Base-by-base conservation (phyloP, 805 yeast genomes). In the Scheffersomyces ergatensis region DNA sequence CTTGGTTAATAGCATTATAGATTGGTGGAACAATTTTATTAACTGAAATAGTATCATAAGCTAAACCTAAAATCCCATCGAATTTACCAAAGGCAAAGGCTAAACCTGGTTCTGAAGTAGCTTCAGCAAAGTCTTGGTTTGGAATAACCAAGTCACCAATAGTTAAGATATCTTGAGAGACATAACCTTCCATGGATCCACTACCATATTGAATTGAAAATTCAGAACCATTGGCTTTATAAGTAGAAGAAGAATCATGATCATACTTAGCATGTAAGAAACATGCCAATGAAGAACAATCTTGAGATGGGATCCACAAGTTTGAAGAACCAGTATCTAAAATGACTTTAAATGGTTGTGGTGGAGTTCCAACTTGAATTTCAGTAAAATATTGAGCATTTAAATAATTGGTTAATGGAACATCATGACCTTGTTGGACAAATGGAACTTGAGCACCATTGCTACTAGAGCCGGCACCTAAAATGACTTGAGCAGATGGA, bases 41-140 rank as follows among this genome's bases (percentile, higher is more conserved):
- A 40, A 88, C 97, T 13, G 97, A 79, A 53, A 93, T 89, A 39
- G 96, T 75, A 68, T 88, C 88, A 69, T 92, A 93, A 49, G 88
- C 99, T 53, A 93, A 79, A 51, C 99, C 99, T 48, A 93, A 74
- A 52, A 93, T 90, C 70, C 99, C 99, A 63, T 93, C 99, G 63
- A 93, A 93, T 70, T 93, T 92, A 66, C 97, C 99, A 67, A 93
- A 93, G 38, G 99, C 98, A 71, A 93, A 93, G 0, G 97, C 93
- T 52, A 93, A 78, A 42, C 99, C 99, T 33, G 98, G 98, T 74
- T 93, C 99, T 55, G 80, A 79, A 44, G 99, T 93, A 48, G 97
- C 92, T 76, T 93, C 99, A 46, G 96, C 98, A 61, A 93, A 93
- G 62, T 84, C 95, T 73, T 92, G 98, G 50, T 83, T 71, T 51